A percentile compares a stretch with the other conserved stretches of the same genome.
These are phyloP conservation scores for Powellomyces hirtus DNA, from an alignment of 192 early-diverging fungal species.

Conservation along the genomic window DNA sequence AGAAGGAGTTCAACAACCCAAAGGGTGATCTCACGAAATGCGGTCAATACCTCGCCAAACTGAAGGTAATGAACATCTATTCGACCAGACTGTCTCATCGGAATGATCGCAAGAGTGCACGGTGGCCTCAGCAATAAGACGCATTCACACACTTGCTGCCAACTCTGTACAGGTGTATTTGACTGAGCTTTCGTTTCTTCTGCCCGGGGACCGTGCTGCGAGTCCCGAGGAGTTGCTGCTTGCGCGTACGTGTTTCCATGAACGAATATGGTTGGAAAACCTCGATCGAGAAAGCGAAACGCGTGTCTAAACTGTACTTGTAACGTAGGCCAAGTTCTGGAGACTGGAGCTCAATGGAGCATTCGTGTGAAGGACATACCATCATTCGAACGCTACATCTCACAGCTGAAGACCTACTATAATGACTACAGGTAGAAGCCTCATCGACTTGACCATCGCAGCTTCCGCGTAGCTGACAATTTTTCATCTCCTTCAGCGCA, in stretches of 20 bases:
- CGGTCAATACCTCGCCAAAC: conserved; percentile 57
- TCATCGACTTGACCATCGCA: background rate
- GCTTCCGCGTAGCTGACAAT: background rate
- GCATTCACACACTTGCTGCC: background rate
- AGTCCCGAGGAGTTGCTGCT: conserved; percentile 48
- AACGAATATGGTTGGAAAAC: too few relatives aligned
- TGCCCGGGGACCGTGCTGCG: conserved; percentile 25
- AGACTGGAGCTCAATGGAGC: conserved; percentile 86
- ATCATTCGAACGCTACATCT: conserved; percentile 93
- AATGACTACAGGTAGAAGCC: conserved; percentile 66
- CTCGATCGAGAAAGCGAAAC: too few relatives aligned
- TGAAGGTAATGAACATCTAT: conserved; percentile 56
- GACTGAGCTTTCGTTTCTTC: conserved; percentile 45
- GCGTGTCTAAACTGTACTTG: background rate
- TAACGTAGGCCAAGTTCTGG: conserved; percentile 73
- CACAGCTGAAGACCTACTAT: conserved; percentile 89
- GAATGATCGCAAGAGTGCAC: background rate
- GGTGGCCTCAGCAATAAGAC: too few relatives aligned
- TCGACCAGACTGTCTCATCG: background rate
- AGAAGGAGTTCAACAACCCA: conserved; percentile 64
- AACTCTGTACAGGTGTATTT: conserved; percentile 35
- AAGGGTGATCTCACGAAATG: conserved; percentile 70
- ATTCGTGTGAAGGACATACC: conserved; percentile 84
- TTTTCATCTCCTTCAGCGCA: conserved; percentile 18
- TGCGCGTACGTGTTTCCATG: conserved; percentile 46